Base-by-base conservation (phyloP, 192 early-diverging fungal species). In the Rhizophagus sp. region DNA sequence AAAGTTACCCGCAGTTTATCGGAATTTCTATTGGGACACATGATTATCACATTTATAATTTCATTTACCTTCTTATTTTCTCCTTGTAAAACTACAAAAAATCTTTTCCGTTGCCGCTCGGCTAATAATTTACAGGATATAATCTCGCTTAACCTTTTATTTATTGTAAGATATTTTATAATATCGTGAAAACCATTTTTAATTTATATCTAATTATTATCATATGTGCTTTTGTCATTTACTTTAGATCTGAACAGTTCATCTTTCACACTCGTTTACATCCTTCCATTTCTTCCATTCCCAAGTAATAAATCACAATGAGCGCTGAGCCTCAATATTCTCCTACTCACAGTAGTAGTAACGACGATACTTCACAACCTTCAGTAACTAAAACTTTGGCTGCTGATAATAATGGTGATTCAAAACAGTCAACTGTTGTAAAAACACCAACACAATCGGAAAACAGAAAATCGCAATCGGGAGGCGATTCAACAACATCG, bases 391-490 rank as follows among this genome's bases (percentile, higher is more conserved):
- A 57, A 57, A 57, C 13, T 57, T 57, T 57, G 17, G 13, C 17
- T 22, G 17, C 50, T 19, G 50, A 57, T 57, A 57, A 22, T 57
- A 57, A 47, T 47, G 44, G 50, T 17, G 50, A 57, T 57, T 57
- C 50, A 57, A 57, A 57, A 15, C 50, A 15, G 50, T 5, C 50
- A 19, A 19, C 50, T 15, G 50, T 19, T 57, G 17, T 57, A 5
- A 57, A 57, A 6, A 57, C 50, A 3, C 50, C 41, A n/a, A 27
- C 50, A 33, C 41, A 57, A 30, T 57, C 41, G 10, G 72, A 49
- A 24, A 73, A 33, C 8, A 73, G 22, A 57, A 73, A 73, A 25
- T 52, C 72, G n/a, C 41, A 50, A n/a, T 73, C 72, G 13, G 34
- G 47, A 17, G 72, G 44, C 3, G 72, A 73, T 52, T 57, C 50